Evolutionary conservation across 192 early-diverging fungal species (phyloP).

Genomic region (Rhizophagus clarus): DNA sequence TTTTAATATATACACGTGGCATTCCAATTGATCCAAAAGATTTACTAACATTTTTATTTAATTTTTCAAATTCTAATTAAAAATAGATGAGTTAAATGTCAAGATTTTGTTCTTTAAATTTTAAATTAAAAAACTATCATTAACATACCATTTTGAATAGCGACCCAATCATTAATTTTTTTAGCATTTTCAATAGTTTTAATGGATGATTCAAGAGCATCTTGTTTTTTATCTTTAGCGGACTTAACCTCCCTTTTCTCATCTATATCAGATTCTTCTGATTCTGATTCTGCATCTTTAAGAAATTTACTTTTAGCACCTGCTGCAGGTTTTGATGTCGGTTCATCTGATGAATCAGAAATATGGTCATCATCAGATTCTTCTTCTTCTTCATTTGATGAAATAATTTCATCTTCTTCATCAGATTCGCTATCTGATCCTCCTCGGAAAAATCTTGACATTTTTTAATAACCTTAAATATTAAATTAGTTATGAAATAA

Average conservation of each 20-base stretch:
- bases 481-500: too few relatives aligned
- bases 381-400: slow-evolving; percentile 61
- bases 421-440: slow-evolving; percentile 68
- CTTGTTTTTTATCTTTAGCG: slow-evolving; percentile 83
- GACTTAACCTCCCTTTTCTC: slow-evolving; percentile 77
- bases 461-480: slow-evolving; percentile 35
- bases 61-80: slow-evolving; percentile 91
- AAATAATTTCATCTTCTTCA: slow-evolving; percentile 60
- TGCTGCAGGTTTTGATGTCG: slow-evolving; percentile 50
- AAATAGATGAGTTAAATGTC: slow-evolving; percentile 24
- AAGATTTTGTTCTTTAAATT: background rate
- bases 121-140: background rate
- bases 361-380: slow-evolving; percentile 50
- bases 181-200: slow-evolving; percentile 69
- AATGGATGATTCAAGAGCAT: slow-evolving; percentile 74
- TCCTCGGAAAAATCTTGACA: slow-evolving; percentile 90
- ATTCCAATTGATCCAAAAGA: slow-evolving; percentile 48
- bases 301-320: slow-evolving; percentile 38
- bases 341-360: slow-evolving; percentile 49
- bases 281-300: slow-evolving; percentile 46
- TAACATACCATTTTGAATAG: slow-evolving; percentile 68
- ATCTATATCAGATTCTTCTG: slow-evolving; percentile 66
- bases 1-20: slow-evolving; percentile 76
- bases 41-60: slow-evolving; percentile 71
- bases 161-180: slow-evolving; percentile 91